Conservation (phyloP, 108 stramenopile genomes). For the Mediolabrus comicus region DNA sequence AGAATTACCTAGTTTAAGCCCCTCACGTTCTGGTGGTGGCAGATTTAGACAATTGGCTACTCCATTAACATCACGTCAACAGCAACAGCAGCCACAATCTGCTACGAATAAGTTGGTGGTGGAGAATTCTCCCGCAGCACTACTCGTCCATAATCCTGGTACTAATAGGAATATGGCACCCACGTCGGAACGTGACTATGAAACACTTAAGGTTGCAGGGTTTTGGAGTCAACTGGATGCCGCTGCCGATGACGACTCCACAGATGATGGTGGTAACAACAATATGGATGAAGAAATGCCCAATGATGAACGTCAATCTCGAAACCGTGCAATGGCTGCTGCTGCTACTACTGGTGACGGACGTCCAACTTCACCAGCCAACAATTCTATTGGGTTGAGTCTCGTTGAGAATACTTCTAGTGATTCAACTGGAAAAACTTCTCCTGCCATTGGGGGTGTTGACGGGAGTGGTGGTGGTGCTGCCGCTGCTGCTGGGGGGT, state of each 20-base stretch:
- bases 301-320: conserved; percentile 18
- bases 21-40: background rate
- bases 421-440: background rate
- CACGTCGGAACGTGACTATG: conserved; percentile 13
- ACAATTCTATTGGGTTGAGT: background rate
- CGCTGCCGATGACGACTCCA: conserved; percentile 3
- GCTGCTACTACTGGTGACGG: background rate
- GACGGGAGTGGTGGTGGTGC: background rate
- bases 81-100: background rate
- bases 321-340: background rate
- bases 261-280: background rate
- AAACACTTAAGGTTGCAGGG: conserved; percentile 33
- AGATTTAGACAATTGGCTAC: background rate
- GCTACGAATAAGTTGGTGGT: background rate
- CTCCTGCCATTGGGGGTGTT: background rate
- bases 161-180: background rate
- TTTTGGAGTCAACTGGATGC: conserved; percentile 46
- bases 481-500: background rate
- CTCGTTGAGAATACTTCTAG: background rate
- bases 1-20: conserved; percentile 36
- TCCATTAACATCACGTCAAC: background rate
- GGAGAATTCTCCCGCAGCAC: background rate
- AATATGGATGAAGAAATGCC: conserved; percentile 25
- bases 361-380: background rate
- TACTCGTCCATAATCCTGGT: background rate